Evolutionary conservation across 2,329 filamentous ascomycete genomes (phyloP).

Genomic region (Davidsoniella australis): DNA sequence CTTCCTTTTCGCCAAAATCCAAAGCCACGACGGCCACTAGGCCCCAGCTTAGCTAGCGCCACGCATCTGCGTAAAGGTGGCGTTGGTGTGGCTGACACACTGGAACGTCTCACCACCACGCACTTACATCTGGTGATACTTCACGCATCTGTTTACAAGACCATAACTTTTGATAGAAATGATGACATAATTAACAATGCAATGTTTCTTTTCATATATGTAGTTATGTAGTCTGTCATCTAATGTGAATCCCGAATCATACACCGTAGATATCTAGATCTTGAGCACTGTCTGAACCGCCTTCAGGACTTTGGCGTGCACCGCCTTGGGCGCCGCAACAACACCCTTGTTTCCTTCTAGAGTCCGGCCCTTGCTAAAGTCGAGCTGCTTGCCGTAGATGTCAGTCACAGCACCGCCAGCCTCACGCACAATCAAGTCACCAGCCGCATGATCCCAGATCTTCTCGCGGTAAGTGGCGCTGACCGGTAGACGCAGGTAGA

Average conservation of each 20-base stretch:
- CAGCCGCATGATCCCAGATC: constrained; percentile 98
- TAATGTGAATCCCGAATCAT: not conserved
- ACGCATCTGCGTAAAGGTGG: too few relatives aligned
- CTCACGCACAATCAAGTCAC: constrained; percentile 84
- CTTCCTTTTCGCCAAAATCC: too few relatives aligned
- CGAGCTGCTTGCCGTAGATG: constrained; percentile 63
- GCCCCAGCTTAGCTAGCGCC: not conserved
- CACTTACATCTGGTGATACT: too few relatives aligned
- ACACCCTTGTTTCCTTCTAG: constrained; percentile 85
- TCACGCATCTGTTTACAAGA: too few relatives aligned
- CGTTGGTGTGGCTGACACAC: too few relatives aligned
- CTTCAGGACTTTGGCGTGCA: constrained; percentile 60
- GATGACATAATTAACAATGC: too few relatives aligned
- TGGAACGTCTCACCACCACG: too few relatives aligned
- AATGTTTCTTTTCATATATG: too few relatives aligned
- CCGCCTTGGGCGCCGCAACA: constrained; percentile 62
- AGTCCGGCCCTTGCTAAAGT: constrained; percentile 77
- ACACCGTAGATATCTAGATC: constrained; percentile 16
- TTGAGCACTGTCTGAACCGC: constrained; percentile 66
- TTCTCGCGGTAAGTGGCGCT: constrained; percentile 88
- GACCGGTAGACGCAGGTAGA: constrained; percentile 80
- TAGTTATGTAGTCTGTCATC: too few relatives aligned
- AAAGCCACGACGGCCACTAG: not conserved
- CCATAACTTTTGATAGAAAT: too few relatives aligned
- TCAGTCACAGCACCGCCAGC: constrained; percentile 87